Conservation (phyloP, 345 rosid genomes). For the Punica granatum region DNA sequence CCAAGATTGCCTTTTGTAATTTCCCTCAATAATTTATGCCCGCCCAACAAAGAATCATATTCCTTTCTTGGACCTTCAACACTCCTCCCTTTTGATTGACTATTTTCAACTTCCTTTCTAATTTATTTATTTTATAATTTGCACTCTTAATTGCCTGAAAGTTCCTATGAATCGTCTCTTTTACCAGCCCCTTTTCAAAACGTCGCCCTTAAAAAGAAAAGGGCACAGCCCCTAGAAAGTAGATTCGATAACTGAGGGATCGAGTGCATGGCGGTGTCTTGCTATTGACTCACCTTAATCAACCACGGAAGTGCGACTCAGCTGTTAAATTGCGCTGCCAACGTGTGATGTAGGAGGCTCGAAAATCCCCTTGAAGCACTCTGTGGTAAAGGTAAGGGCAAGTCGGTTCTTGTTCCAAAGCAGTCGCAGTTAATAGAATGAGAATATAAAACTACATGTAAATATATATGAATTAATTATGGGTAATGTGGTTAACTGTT, state of each 20-base stretch:
- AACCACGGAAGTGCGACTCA: too few relatives aligned
- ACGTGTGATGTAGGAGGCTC: too few relatives aligned
- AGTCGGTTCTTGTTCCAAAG: too few relatives aligned
- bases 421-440: too few relatives aligned
- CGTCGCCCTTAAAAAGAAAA: not conserved
- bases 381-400: too few relatives aligned
- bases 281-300: not conserved
- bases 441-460: too few relatives aligned
- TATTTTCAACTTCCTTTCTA: not conserved
- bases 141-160: not conserved
- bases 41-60: conserved; percentile 4
- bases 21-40: not conserved
- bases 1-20: not conserved
- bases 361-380: too few relatives aligned
- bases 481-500: not conserved
- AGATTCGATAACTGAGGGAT: conserved; percentile 5
- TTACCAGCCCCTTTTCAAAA: not conserved
- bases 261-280: conserved; percentile 5
- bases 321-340: too few relatives aligned
- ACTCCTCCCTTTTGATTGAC: not conserved
- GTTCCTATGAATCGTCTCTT: not conserved
- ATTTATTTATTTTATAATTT: not conserved
- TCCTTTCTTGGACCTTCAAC: conserved; percentile 6
- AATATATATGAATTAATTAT: not conserved
- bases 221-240: not conserved